phyloP scores from a whole-genome alignment of 768 basidiomycete species.

The Pleurotus pulmonarius region DNA sequence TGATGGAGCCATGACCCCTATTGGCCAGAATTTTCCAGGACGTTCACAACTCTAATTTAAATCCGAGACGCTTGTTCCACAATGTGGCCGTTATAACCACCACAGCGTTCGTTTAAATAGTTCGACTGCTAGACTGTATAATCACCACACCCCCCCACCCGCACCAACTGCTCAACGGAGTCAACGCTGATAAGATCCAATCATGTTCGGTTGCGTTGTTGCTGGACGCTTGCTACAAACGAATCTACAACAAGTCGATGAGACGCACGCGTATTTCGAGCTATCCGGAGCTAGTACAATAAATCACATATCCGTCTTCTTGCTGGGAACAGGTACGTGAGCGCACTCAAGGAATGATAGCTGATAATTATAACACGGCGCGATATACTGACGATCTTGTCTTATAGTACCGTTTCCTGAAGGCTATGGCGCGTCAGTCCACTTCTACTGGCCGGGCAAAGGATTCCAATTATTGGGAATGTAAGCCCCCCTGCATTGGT shows the following conservation, averaged over 20 bases:
- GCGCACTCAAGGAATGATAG: neutral
- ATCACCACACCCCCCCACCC: neutral
- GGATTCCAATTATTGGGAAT: slow-evolving; percentile 85
- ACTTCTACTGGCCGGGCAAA: slow-evolving; percentile 83
- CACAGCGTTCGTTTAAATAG: too few relatives aligned
- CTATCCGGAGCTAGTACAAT: slow-evolving; percentile 67
- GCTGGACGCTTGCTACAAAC: slow-evolving; percentile 79
- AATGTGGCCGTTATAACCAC: too few relatives aligned
- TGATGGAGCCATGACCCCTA: too few relatives aligned
- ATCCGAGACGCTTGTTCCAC: too few relatives aligned
- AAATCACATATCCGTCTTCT: slow-evolving; percentile 84
- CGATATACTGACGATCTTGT: neutral
- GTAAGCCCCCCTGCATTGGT: slow-evolving; percentile 36
- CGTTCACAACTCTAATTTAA: too few relatives aligned
- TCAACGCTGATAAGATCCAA: neutral
- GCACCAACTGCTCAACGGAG: too few relatives aligned
- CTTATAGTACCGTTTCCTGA: slow-evolving; percentile 70
- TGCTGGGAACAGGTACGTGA: slow-evolving; percentile 68
- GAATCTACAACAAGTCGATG: slow-evolving; percentile 76
- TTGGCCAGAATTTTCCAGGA: too few relatives aligned
- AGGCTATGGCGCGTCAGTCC: slow-evolving; percentile 80
- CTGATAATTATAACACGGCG: slow-evolving; percentile 3
- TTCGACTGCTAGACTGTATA: too few relatives aligned
- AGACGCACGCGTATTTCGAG: slow-evolving; percentile 79
- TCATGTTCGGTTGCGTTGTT: slow-evolving; percentile 79